Evolutionary conservation across 2,329 filamentous ascomycete species (phyloP), one percentile per base, ranked within the genome.

Genomic region (Tolypocladium amazonense): DNA sequence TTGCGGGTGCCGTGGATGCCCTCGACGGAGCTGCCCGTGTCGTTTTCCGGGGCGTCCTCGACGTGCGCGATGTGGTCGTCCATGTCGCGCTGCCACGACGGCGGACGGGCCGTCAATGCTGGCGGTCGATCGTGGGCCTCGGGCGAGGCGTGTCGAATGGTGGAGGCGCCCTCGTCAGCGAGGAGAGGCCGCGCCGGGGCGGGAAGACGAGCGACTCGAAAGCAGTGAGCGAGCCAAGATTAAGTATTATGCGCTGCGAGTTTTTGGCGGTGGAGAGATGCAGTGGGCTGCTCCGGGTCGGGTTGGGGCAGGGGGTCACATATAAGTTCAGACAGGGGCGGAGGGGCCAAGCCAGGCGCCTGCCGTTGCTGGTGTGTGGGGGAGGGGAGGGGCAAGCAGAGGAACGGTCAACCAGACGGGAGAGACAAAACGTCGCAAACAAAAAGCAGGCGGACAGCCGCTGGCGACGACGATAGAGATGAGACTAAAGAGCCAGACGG

Each of bases 21-120:
- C 63, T 71, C 71, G 47, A 75, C 68, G 41, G 74, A 69, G 58
- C 77, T 77, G 47, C 75, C 79, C 15, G 74, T 71, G 57, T 82
- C 80, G 65, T 83, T 79, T 66, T 82, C 79, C 55, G 73, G 78
- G 59, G 62, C 63, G 41, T 83, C 81, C 68, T 83, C 77, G 60
- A 81, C 73, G 67, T 77, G 77, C 60, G 76, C 76, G 59, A 77
- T 71, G 65, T 72, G 64, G 55, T 69, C 66, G 61, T 61, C 64
- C 64, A 83, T 83, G 68, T 67, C 72, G 70, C 64, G 62, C 56
- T 50, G 30, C 41, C 41, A n/a, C 39, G 30, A 52, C 41, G 58
- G 56, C 59, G 56, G 62, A 3, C 0, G 20, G 30, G 50, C 30
- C 9, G 50, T 35, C 50, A 54, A 54, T 54, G 20, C 5, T 2